Conservation (phyloP, 2,329 filamentous ascomycete species). For the Aspergillus arachidicola region DNA sequence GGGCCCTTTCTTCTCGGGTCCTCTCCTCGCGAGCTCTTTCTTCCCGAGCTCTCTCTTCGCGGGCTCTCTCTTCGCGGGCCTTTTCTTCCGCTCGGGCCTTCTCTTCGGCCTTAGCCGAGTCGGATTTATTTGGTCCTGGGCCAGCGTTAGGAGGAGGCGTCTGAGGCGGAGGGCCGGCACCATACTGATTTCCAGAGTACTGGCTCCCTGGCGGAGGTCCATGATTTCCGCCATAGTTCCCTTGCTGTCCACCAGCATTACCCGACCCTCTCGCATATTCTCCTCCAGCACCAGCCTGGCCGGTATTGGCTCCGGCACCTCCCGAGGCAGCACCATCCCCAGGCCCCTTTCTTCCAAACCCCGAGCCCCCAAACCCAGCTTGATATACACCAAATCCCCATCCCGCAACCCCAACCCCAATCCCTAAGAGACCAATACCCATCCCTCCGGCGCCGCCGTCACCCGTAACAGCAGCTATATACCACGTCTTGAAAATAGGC, state of each 20-base stretch:
- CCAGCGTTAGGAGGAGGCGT: slow-evolving; percentile 25
- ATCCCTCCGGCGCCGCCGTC: slow-evolving; percentile 73
- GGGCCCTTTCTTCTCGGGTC: neutral
- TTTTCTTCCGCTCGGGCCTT: slow-evolving; percentile 19
- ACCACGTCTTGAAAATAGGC: slow-evolving; percentile 74
- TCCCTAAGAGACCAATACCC: slow-evolving; percentile 70
- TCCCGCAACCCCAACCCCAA: slow-evolving; percentile 73
- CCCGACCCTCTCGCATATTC: slow-evolving; percentile 29
- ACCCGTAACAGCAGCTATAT: slow-evolving; percentile 68
- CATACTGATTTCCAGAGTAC: slow-evolving; percentile 39
- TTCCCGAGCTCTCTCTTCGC: neutral
- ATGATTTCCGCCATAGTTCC: slow-evolving; percentile 32
- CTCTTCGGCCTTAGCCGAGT: slow-evolving; percentile 21
- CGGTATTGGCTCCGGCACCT: slow-evolving; percentile 6
- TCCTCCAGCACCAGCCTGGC: slow-evolving; percentile 21
- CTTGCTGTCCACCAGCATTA: slow-evolving; percentile 28
- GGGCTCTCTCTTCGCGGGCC: neutral
- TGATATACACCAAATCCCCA: slow-evolving; percentile 75
- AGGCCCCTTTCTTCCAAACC: slow-evolving; percentile 21
- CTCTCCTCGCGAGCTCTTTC: neutral
- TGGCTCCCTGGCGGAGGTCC: slow-evolving; percentile 33
- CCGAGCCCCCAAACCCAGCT: slow-evolving; percentile 30
- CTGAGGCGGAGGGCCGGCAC: slow-evolving; percentile 31
- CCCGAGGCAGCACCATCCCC: slow-evolving; percentile 5
- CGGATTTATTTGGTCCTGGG: slow-evolving; percentile 16